These are phyloP conservation scores for Pseudogymnoascus destructans DNA, from an alignment of 2,329 filamentous ascomycete genomes.

Conservation along the genomic window DNA sequence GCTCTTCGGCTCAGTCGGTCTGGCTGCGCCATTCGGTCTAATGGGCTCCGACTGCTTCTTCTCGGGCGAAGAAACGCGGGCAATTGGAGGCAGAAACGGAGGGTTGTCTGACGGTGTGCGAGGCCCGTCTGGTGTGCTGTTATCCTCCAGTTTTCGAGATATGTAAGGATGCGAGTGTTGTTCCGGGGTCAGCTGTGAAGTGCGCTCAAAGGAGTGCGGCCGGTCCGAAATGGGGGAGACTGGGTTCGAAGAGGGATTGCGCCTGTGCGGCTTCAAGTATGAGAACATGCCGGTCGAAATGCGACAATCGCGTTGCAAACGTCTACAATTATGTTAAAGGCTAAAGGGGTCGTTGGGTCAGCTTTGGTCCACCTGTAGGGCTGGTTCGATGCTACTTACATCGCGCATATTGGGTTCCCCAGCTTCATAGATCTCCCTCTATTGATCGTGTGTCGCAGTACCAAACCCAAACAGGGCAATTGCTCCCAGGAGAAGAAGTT, in stretches of 20 bases:
- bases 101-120: constrained; percentile 24
- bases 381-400: not conserved
- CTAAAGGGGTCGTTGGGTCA: not conserved
- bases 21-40: constrained; percentile 10
- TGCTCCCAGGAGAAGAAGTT: not conserved
- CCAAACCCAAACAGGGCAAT: not conserved
- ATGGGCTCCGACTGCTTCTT: constrained; percentile 11
- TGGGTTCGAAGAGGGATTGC: constrained; percentile 23
- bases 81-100: constrained; percentile 33
- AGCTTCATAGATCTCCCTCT: not conserved
- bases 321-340: not conserved
- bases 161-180: constrained; percentile 21
- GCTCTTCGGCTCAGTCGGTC: not conserved
- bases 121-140: not conserved
- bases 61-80: constrained; percentile 26
- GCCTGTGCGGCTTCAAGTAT: constrained; percentile 26
- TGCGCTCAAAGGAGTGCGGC: constrained; percentile 20
- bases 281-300: constrained; percentile 23
- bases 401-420: not conserved
- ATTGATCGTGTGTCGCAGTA: not conserved
- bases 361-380: not conserved
- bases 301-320: constrained; percentile 4
- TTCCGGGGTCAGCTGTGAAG: constrained; percentile 13
- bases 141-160: constrained; percentile 17
- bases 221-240: constrained; percentile 23